These are phyloP conservation scores for Talaromyces borbonicus DNA, from an alignment of 495 filamentous ascomycete species.

Conservation along the genomic window DNA sequence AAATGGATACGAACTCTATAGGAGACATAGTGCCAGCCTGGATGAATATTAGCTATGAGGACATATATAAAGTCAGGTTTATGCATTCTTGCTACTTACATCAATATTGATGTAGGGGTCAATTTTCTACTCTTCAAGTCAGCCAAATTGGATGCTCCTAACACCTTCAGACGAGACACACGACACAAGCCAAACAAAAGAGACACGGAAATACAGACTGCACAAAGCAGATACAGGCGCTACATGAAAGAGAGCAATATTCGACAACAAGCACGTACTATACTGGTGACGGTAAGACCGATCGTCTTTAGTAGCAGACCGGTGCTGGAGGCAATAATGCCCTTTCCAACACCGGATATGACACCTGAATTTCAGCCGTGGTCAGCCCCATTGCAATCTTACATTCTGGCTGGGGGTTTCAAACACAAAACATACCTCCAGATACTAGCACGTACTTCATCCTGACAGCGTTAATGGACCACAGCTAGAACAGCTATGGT, in stretches of 20 bases:
- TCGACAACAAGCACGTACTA: constrained; percentile 6
- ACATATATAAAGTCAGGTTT: background rate
- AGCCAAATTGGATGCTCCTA: too few species aligned
- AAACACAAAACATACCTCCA: constrained; percentile 45
- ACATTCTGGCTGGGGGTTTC: background rate
- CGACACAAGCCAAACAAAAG: too few species aligned
- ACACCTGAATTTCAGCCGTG: constrained; percentile 40
- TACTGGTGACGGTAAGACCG: constrained; percentile 54
- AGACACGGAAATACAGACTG: too few species aligned
- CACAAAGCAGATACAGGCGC: too few species aligned
- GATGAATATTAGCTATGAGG: constrained; percentile 32
- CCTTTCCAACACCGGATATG: constrained; percentile 76
- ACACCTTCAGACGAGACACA: too few species aligned
- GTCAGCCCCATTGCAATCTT: background rate
- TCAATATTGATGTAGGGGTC: constrained; percentile 81
- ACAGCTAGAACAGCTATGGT: constrained; percentile 4
- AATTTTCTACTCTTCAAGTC: constrained; percentile 37
- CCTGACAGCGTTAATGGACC: constrained; percentile 17
- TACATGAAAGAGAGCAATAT: constrained; percentile 20
- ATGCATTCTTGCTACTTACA: constrained; percentile 38
- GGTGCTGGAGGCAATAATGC: constrained; percentile 61
- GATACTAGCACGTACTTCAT: constrained; percentile 85
- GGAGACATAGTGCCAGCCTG: constrained; percentile 80
- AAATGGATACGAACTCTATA: constrained; percentile 51
- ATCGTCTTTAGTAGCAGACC: constrained; percentile 77